These are phyloP conservation scores for Boletellus ananas DNA, from an alignment of 768 basidiomycete species.

Conservation along the genomic window DNA sequence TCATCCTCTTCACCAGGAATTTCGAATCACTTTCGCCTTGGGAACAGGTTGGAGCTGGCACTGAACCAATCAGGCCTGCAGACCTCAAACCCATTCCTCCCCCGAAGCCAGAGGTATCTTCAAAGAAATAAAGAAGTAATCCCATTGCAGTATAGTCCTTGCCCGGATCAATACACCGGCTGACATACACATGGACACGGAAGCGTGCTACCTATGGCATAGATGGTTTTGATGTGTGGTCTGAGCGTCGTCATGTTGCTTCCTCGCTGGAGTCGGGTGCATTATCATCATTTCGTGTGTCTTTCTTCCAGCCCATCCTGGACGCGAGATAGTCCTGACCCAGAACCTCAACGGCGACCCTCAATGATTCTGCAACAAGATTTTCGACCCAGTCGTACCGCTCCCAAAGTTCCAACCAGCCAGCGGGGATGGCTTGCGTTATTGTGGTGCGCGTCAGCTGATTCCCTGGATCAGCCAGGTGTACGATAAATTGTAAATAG, in stretches of 20 bases:
- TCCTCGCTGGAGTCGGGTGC: slow-evolving; percentile 5
- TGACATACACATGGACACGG: slow-evolving; percentile 10
- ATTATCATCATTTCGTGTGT: slow-evolving; percentile 5
- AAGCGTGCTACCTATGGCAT: slow-evolving; percentile 6
- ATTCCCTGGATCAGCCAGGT: slow-evolving; percentile 75
- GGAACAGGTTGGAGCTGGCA: slow-evolving; percentile 85
- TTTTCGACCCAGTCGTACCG: slow-evolving; percentile 97
- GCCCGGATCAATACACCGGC: slow-evolving; percentile 10
- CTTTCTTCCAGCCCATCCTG: slow-evolving; percentile 75
- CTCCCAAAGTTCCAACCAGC: slow-evolving; percentile 90
- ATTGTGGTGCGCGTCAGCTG: slow-evolving; percentile 70
- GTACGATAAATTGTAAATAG: slow-evolving; percentile 60
- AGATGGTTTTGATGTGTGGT: slow-evolving; percentile 1
- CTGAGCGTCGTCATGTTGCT: slow-evolving; percentile 6
- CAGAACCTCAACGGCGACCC: slow-evolving; percentile 82
- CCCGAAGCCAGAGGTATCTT: slow-evolving; percentile 68
- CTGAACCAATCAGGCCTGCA: slow-evolving; percentile 54
- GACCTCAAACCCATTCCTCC: slow-evolving; percentile 74
- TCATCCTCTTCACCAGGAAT: slow-evolving; percentile 51
- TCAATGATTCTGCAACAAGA: slow-evolving; percentile 78
- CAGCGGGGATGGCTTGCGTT: slow-evolving; percentile 78
- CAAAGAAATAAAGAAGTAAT: slow-evolving; percentile 60
- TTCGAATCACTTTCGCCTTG: slow-evolving; percentile 92
- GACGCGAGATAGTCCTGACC: slow-evolving; percentile 89
- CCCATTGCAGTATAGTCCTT: neutral